Percentiles rank a stretch among this genome's conserved stretches.
These are phyloP conservation scores for Xylaria sp. DNA, from an alignment of 2,329 filamentous ascomycete species.

Conservation along the genomic window DNA sequence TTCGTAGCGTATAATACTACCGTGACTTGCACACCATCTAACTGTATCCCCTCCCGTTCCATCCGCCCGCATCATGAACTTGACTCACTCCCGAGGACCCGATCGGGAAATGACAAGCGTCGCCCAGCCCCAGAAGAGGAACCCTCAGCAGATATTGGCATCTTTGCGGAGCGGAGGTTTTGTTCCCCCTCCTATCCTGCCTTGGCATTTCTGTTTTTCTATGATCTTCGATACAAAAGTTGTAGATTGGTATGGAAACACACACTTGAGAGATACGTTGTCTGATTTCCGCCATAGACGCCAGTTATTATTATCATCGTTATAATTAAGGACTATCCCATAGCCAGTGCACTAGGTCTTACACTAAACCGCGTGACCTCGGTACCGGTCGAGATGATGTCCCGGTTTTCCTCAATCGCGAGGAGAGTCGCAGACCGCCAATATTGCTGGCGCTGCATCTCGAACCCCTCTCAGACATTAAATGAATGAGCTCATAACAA, in stretches of 20 bases:
- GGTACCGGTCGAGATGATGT: not conserved
- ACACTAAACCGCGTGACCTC: not conserved
- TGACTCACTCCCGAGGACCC: conserved; percentile 28
- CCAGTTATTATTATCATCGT: not conserved
- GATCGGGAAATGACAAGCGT: conserved; percentile 32
- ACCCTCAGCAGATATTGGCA: not conserved
- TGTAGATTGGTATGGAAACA: not conserved
- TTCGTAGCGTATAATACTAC: not conserved
- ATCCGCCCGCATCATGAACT: conserved; percentile 6
- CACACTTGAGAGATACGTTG: not conserved
- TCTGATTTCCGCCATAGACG: conserved; percentile 4
- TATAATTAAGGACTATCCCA: not conserved
- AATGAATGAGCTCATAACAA: conserved; percentile 1
- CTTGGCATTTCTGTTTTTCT: not conserved
- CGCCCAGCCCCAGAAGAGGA: not conserved
- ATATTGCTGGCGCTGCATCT: not conserved
- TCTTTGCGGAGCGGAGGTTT: conserved; percentile 18
- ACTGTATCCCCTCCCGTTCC: conserved; percentile 7
- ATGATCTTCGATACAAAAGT: not conserved
- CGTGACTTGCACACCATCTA: not conserved
- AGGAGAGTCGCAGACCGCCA: conserved; percentile 1
- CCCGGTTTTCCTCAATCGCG: conserved; percentile 1
- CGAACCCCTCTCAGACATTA: not conserved
- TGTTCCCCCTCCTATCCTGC: conserved; percentile 20
- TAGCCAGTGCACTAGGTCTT: not conserved